These are phyloP conservation scores for Saccharomycopsis sp. DNA, from an alignment of 805 yeast species.

Conservation along the genomic window DNA sequence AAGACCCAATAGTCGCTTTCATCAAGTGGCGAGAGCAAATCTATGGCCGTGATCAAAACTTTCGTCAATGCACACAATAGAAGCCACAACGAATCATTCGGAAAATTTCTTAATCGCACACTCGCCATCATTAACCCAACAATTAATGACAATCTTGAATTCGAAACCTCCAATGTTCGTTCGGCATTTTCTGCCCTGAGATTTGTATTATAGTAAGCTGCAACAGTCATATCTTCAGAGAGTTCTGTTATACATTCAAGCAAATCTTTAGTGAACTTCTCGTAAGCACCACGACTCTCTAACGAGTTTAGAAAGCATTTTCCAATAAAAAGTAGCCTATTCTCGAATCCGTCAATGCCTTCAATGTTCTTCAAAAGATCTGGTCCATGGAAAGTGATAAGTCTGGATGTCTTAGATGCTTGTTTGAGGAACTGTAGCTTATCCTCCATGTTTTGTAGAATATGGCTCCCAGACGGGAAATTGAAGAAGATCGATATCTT, in stretches of 20 bases:
- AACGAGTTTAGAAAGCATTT: background rate
- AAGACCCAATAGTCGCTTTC: background rate
- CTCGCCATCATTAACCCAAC: background rate
- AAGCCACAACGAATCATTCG: background rate
- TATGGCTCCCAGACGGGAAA: conserved; percentile 5
- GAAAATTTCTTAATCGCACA: background rate
- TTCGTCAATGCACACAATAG: background rate
- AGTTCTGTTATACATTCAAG: background rate
- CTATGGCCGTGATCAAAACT: background rate
- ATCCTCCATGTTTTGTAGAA: conserved; percentile 8
- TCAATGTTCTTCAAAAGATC: background rate
- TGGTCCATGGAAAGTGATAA: background rate
- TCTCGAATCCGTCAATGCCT: background rate
- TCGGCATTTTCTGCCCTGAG: background rate
- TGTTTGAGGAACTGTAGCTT: background rate
- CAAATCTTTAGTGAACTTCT: background rate
- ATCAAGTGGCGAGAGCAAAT: background rate
- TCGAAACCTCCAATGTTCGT: background rate
- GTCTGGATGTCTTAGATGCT: background rate
- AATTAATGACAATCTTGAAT: background rate
- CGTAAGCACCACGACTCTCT: background rate
- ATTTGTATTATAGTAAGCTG: background rate
- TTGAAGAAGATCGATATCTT: conserved; percentile 6
- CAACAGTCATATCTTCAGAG: background rate
- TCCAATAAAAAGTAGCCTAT: background rate